Percentiles rank a stretch among this genome's conserved stretches.
Evolutionary conservation across 164 flowering plant species (phyloP).

Genomic region (Tetrastigma voinierianum): DNA sequence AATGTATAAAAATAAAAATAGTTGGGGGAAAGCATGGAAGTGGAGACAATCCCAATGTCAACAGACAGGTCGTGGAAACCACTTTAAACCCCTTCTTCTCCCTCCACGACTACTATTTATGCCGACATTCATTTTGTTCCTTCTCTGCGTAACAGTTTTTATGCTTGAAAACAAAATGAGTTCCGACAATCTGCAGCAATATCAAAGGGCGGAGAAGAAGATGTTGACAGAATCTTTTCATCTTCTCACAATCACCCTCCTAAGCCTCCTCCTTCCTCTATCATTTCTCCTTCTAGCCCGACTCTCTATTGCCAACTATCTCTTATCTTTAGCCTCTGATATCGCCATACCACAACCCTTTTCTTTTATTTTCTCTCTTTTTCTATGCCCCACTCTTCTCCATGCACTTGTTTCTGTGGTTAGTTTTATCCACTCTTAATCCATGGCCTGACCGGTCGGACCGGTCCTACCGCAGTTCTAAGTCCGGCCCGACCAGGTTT

Average conservation of each 20-base stretch:
- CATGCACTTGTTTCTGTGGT: constrained; percentile 45
- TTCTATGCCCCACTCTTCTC: constrained; percentile 46
- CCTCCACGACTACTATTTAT: not conserved
- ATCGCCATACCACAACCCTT: constrained; percentile 1
- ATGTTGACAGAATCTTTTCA: constrained; percentile 30
- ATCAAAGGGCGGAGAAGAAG: too few species aligned
- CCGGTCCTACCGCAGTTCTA: constrained; percentile 10
- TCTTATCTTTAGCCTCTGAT: constrained; percentile 16
- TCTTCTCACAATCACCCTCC: constrained; percentile 49
- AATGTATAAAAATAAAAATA: not conserved
- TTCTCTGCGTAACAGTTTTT: too few species aligned
- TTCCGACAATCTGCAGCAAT: too few species aligned
- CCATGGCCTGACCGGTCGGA: constrained; percentile 40
- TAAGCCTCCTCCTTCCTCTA: constrained; percentile 75
- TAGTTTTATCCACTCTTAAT: constrained; percentile 42
- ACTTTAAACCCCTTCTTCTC: constrained; percentile 4
- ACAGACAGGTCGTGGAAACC: constrained; percentile 21
- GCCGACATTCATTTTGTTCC: not conserved
- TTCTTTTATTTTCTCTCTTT: constrained; percentile 32
- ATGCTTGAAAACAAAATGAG: too few species aligned
- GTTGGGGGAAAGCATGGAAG: not conserved
- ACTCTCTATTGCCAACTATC: constrained; percentile 41
- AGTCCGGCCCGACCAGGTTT: constrained; percentile 31
- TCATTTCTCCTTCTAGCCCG: constrained; percentile 76
- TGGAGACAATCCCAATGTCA: constrained; percentile 15